phyloP scores from a whole-genome alignment of 2,329 filamentous ascomycete species.

The Sporothrix globosa region DNA sequence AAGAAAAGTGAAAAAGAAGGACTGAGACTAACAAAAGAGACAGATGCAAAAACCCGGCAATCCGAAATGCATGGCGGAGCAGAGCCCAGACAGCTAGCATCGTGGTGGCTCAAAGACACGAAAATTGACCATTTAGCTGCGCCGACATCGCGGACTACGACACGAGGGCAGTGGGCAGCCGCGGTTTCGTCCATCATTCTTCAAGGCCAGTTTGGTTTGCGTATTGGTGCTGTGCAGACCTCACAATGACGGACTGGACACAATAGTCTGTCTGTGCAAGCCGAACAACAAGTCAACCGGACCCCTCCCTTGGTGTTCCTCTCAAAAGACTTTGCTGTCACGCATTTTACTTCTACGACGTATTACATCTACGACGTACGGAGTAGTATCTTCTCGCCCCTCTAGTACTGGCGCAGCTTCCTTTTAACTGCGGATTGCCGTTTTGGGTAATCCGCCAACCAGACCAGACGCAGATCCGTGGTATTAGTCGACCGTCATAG shows the following conservation, averaged over 20 bases:
- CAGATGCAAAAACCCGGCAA: neutral
- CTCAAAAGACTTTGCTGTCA: neutral
- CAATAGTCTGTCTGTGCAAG: too few relatives aligned
- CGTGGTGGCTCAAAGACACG: neutral
- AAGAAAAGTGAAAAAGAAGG: neutral
- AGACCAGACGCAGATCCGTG: constrained; percentile 14
- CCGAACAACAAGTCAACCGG: neutral
- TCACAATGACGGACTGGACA: too few relatives aligned
- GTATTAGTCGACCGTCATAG: neutral
- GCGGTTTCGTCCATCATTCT: neutral
- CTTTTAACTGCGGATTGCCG: constrained; percentile 23
- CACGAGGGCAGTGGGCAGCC: constrained; percentile 4
- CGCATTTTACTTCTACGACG: neutral
- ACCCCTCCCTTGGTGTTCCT: neutral
- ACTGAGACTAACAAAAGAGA: neutral
- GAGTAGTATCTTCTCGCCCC: neutral
- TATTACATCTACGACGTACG: too few relatives aligned
- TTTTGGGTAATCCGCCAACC: constrained; percentile 25
- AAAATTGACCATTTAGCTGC: neutral
- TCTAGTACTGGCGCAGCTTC: neutral
- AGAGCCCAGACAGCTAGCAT: neutral
- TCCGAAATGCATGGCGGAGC: neutral
- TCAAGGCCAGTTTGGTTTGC: neutral
- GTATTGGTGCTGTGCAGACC: too few relatives aligned
- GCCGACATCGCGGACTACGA: neutral